phyloP scores from a whole-genome alignment of 164 flowering plant species.

The Saururus chinensis region DNA sequence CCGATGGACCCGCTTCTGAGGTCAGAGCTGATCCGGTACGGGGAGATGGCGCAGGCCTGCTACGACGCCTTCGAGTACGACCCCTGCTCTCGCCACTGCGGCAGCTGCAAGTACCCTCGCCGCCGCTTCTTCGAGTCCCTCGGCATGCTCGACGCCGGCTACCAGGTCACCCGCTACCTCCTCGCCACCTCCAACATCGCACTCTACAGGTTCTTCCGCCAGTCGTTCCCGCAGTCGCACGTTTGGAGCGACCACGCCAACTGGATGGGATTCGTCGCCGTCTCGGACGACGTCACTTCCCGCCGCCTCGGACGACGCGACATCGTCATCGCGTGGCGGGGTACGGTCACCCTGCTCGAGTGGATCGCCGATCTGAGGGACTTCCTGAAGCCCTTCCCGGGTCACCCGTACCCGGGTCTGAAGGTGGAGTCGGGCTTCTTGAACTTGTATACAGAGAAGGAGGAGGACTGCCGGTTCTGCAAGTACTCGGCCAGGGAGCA shows the following conservation, averaged over 20 bases:
- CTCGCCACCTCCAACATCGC: constrained; percentile 66
- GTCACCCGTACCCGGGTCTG: constrained; percentile 38
- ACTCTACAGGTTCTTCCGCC: constrained; percentile 58
- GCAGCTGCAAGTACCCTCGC: too few relatives aligned
- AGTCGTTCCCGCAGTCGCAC: constrained; percentile 34
- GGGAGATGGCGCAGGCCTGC: too few relatives aligned
- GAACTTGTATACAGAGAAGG: constrained; percentile 62
- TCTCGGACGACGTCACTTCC: too few relatives aligned
- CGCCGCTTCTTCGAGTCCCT: too few relatives aligned
- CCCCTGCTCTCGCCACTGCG: too few relatives aligned
- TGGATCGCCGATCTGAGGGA: constrained; percentile 71
- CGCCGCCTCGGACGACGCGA: constrained; percentile 65
- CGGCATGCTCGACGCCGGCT: constrained; percentile 30
- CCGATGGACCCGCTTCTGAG: too few relatives aligned
- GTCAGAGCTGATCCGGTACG: too few relatives aligned
- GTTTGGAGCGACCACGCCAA: constrained; percentile 71
- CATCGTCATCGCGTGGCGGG: constrained; percentile 70
- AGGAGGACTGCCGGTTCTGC: constrained; percentile 50
- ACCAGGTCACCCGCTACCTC: constrained; percentile 52
- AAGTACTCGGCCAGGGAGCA: too few relatives aligned
- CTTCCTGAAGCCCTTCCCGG: constrained; percentile 29
- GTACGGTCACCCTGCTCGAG: constrained; percentile 68
- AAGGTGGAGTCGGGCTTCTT: constrained; percentile 74
- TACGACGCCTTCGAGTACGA: too few relatives aligned
- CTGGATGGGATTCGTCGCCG: too few relatives aligned